phyloP scores from a whole-genome alignment of 1,284 basidiomycete species.

The Melampsora abietis-canadensis region DNA sequence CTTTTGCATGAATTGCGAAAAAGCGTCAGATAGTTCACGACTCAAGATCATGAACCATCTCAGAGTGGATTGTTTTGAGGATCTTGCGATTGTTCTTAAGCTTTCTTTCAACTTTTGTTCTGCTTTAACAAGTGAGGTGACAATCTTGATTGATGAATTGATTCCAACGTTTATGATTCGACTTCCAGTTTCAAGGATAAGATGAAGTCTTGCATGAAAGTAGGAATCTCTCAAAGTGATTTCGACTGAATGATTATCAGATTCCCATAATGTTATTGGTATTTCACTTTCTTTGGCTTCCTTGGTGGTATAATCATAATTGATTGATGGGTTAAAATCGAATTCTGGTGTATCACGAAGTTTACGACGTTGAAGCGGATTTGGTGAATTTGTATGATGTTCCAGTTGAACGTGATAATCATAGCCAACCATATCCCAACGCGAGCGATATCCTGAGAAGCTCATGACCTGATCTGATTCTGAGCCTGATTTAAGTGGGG shows the following conservation, averaged over 20 bases:
- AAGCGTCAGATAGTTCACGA: conserved; percentile 12
- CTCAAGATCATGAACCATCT: conserved; percentile 17
- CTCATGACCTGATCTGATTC: not conserved
- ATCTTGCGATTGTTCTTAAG: not conserved
- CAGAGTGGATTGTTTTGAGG: not conserved
- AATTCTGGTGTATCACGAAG: not conserved
- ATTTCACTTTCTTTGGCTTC: conserved; percentile 7
- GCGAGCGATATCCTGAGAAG: conserved; percentile 36
- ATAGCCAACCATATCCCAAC: conserved; percentile 36
- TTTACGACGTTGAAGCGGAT: not conserved
- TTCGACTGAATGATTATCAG: conserved; percentile 7
- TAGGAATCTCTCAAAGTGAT: conserved; percentile 30
- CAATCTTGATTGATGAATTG: conserved; percentile 6
- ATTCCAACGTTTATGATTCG: conserved; percentile 34
- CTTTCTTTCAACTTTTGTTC: conserved; percentile 13
- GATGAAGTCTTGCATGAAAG: conserved; percentile 23
- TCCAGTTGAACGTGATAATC: conserved; percentile 22
- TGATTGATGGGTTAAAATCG: conserved; percentile 20
- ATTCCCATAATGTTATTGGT: not conserved
- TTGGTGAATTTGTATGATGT: not conserved
- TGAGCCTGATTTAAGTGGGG: not conserved
- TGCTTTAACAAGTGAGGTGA: conserved; percentile 14
- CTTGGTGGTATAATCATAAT: conserved; percentile 17
- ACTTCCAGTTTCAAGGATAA: conserved; percentile 29
- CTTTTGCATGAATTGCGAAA: conserved; percentile 18